phyloP scores from a whole-genome alignment of 1,284 basidiomycete species.

The Melampsora americana region DNA sequence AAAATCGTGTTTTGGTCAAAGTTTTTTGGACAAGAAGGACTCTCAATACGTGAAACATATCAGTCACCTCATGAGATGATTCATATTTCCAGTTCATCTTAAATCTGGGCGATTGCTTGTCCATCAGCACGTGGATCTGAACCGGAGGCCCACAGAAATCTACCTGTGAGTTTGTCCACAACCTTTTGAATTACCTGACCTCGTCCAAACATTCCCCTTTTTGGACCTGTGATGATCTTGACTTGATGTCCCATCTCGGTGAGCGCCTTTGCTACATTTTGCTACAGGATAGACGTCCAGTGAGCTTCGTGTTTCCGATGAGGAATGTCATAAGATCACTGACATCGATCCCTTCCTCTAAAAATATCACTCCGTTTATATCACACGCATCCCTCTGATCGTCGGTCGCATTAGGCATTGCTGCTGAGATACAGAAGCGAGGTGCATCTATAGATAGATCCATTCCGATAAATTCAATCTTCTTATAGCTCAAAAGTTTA shows the following conservation, averaged over 20 bases:
- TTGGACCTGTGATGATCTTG: conserved; percentile 63
- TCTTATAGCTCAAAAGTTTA: conserved; percentile 53
- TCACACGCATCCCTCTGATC: conserved; percentile 53
- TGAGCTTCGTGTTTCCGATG: neutral
- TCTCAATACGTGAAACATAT: too few species aligned
- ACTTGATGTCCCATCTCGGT: conserved; percentile 82
- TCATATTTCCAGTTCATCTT: conserved; percentile 8
- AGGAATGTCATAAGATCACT: conserved; percentile 47
- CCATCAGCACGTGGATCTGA: conserved; percentile 73
- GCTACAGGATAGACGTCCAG: conserved; percentile 5
- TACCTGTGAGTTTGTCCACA: neutral
- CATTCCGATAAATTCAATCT: conserved; percentile 62
- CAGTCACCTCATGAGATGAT: too few species aligned
- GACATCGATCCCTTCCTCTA: conserved; percentile 79
- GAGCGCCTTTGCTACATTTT: conserved; percentile 50
- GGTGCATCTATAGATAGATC: conserved; percentile 84
- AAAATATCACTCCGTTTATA: conserved; percentile 75
- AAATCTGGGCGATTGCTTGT: conserved; percentile 50
- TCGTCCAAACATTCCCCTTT: conserved; percentile 74
- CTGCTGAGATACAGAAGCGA: conserved; percentile 85
- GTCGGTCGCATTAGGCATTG: conserved; percentile 65
- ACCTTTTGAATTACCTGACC: conserved; percentile 60
- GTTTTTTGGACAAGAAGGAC: too few species aligned
- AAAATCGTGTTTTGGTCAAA: too few species aligned
- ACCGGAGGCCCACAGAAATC: conserved; percentile 75